Percentiles rank a stretch among this genome's conserved stretches.
Conservation (phyloP, 179 eudicot species). For the Beta lomatogona region DNA sequence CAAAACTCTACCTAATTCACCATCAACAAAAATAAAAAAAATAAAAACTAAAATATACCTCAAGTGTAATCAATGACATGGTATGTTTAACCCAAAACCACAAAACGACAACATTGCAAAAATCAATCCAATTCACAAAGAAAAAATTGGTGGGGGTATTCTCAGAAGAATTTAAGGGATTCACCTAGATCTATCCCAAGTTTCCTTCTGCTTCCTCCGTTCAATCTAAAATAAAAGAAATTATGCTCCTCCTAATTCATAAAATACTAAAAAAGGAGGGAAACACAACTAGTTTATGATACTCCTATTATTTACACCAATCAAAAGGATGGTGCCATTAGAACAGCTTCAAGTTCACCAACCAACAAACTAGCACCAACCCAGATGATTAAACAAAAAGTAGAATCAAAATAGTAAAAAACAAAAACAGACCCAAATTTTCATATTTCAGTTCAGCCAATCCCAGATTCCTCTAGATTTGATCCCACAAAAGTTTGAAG, state of each 20-base stretch:
- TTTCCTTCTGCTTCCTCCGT: slow-evolving; percentile 25
- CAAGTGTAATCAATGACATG: slow-evolving; percentile 20
- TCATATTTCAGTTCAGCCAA: slow-evolving; percentile 28
- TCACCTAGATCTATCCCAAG: slow-evolving; percentile 21
- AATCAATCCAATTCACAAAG: slow-evolving; percentile 38
- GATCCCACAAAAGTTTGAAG: slow-evolving; percentile 20
- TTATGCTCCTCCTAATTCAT: slow-evolving; percentile 21
- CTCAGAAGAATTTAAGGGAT: slow-evolving; percentile 18
- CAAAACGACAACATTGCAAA: neutral
- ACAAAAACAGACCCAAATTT: slow-evolving; percentile 8
- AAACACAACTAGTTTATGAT: slow-evolving; percentile 15
- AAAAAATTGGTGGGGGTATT: slow-evolving; percentile 46
- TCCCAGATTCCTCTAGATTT: slow-evolving; percentile 40
- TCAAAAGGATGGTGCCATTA: neutral
- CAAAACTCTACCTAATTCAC: slow-evolving; percentile 17
- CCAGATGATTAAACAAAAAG: slow-evolving; percentile 19
- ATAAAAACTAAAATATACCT: slow-evolving; percentile 8
- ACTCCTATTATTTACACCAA: slow-evolving; percentile 34
- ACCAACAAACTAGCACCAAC: slow-evolving; percentile 19
- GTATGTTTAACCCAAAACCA: slow-evolving; percentile 30
- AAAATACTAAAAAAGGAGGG: slow-evolving; percentile 39
- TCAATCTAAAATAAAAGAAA: slow-evolving; percentile 21
- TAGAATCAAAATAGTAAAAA: neutral
- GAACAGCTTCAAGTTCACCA: slow-evolving; percentile 12
- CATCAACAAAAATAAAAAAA: neutral